Evolutionary conservation across 2,329 filamentous ascomycete genomes (phyloP), one percentile per base, ranked within the genome.

Genomic region (Alternaria metachromatica): DNA sequence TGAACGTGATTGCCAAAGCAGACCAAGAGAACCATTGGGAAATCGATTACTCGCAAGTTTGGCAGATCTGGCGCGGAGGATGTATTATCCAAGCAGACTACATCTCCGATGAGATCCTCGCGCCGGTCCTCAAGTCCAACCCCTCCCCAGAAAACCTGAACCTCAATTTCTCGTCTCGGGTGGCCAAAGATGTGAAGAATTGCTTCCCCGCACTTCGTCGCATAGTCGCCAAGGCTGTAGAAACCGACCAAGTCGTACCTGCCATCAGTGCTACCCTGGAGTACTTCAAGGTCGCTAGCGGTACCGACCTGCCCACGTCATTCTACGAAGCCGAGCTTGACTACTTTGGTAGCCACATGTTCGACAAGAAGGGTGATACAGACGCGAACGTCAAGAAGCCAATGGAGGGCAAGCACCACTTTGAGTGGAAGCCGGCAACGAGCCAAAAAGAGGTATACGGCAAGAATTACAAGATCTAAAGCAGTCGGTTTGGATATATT

Each of bases 241-340:
- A 87, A 70, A 83, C 81, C 1, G 89, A 92, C 75, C 84, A 87
- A 44, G 85, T 88, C 54, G 81, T 89, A 3, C 89, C 89, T 0
- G 84, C 86, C 2, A 76, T 92, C 53, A 86, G 85, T 37, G 86
- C 88, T 2, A 89, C 84, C 1, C 73, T 92, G 57, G 90, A 92
- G 68, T 92, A 90, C 71, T 79, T 89, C 70, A 92, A 92, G 78
- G 89, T 89, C 57, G 84, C 84, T 26, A 86, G 84, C 2, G 86
- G 86, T 15, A 86, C 84, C 4, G 84, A 85, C 62, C 76, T 92
- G 30, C 90, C 90, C 0, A 91, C 89, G 5, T 85, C 86, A 60
- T 92, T 92, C 72, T 89, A 90, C 80, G 89, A 92, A 78, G 89
- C 89, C 0, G 85, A 92, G 80, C 80, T 92, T 75, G 89, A 92